A percentile compares a stretch with the other conserved stretches of the same genome.
Evolutionary conservation across 75 land plant species (phyloP).

Genomic region (Pinus taeda): DNA sequence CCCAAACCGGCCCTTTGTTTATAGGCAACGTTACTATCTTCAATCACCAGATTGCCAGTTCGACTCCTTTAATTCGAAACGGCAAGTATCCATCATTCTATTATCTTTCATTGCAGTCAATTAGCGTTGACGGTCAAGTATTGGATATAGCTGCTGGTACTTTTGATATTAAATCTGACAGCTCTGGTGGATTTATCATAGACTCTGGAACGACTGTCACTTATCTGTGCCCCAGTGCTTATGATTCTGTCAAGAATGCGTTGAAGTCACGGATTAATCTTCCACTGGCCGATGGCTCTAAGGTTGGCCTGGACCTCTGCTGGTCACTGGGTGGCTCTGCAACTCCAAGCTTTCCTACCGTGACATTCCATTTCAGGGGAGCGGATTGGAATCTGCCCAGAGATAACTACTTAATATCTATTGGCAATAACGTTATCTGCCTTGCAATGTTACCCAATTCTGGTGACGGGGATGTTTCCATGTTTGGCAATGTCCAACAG

Average conservation of each 20-base stretch:
- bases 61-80: no score
- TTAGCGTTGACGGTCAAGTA: no score
- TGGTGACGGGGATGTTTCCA: no score
- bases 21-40: slow-evolving; percentile 3
- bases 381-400: no score
- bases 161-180: no score
- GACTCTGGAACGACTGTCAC: slow-evolving; percentile 20
- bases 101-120: no score
- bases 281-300: background rate
- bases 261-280: background rate
- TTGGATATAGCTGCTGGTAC: slow-evolving; percentile 6
- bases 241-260: background rate
- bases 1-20: background rate
- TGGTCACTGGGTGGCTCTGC: background rate
- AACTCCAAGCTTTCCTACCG: slow-evolving; percentile 1
- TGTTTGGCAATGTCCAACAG: no score
- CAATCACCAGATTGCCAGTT: background rate
- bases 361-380: slow-evolving; percentile 20
- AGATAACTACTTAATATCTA: no score
- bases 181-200: slow-evolving; percentile 10
- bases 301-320: slow-evolving; percentile 14
- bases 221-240: background rate
- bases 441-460: no score
- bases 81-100: no score
- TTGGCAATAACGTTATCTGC: no score